phyloP scores from a whole-genome alignment of 2,329 filamentous ascomycete species.

The Colletotrichum trifolii region DNA sequence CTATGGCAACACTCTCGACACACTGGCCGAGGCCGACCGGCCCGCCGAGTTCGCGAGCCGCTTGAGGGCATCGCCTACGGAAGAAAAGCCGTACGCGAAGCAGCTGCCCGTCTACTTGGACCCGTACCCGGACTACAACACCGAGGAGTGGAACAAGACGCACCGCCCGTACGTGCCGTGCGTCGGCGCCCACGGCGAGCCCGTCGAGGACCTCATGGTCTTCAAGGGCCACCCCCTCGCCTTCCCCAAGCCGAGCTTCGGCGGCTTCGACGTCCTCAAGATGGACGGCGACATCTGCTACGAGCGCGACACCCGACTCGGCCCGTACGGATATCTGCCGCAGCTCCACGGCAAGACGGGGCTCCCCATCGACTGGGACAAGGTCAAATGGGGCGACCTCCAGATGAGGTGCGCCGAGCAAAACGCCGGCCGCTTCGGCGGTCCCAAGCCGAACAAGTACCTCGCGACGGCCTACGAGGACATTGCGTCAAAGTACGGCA shows the following conservation, averaged over 20 bases:
- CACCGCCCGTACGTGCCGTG: conserved; percentile 73
- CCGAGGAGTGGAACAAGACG: conserved; percentile 65
- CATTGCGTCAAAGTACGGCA: conserved; percentile 29
- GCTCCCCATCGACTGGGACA: conserved; percentile 66
- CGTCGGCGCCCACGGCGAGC: conserved; percentile 70
- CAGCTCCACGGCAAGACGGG: conserved; percentile 56
- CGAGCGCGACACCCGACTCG: conserved; percentile 76
- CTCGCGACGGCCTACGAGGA: conserved; percentile 50
- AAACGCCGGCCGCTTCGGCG: conserved; percentile 74
- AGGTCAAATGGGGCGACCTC: conserved; percentile 77
- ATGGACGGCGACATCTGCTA: conserved; percentile 74
- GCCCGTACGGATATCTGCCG: conserved; percentile 69
- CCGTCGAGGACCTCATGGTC: conserved; percentile 70
- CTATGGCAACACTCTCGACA: conserved; percentile 67
- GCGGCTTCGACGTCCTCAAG: conserved; percentile 69
- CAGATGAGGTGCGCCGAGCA: conserved; percentile 73
- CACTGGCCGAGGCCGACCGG: conserved; percentile 55
- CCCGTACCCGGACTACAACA: conserved; percentile 79
- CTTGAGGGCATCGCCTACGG: conserved; percentile 31
- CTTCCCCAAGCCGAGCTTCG: conserved; percentile 71
- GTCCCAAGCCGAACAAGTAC: conserved; percentile 56
- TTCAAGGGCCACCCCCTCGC: conserved; percentile 70
- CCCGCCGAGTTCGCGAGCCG: conserved; percentile 42
- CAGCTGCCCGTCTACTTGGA: conserved; percentile 67
- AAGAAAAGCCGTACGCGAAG: conserved; percentile 49